A percentile compares a stretch with the other conserved stretches of the same genome.
These are phyloP conservation scores for Penicillium sp. DNA, from an alignment of 2,329 filamentous ascomycete genomes.

Conservation along the genomic window DNA sequence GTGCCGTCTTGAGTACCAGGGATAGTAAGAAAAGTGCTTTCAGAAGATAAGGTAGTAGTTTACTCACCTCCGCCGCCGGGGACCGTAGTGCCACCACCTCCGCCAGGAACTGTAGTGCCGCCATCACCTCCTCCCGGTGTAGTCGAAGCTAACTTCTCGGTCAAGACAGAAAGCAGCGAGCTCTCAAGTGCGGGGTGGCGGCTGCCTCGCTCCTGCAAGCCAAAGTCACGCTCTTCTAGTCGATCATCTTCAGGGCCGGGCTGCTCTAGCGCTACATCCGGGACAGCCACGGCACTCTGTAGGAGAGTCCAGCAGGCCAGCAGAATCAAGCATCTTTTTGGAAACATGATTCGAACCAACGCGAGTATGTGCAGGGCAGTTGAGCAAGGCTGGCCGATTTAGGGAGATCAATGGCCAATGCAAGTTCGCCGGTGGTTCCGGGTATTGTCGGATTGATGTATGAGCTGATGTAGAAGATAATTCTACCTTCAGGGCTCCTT, in stretches of 20 bases:
- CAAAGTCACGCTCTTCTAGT: neutral
- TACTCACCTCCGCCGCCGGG: neutral
- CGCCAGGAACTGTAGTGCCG: neutral
- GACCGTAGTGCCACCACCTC: neutral
- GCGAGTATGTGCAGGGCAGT: neutral
- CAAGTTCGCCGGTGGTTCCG: neutral
- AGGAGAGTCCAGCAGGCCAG: slow-evolving; percentile 18
- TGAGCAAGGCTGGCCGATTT: neutral
- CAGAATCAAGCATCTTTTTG: slow-evolving; percentile 15
- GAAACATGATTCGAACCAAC: slow-evolving; percentile 18
- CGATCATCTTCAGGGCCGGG: neutral
- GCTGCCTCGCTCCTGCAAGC: slow-evolving; percentile 2
- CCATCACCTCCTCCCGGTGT: neutral
- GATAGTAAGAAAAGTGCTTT: neutral
- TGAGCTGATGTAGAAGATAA: neutral
- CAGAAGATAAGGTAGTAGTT: too few species aligned
- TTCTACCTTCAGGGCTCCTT: neutral
- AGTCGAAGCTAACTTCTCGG: neutral
- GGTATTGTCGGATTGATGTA: neutral
- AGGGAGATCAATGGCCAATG: neutral
- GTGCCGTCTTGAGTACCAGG: neutral
- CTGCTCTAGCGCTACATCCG: slow-evolving; percentile 4
- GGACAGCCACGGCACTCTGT: slow-evolving; percentile 9
- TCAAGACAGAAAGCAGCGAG: slow-evolving; percentile 6
- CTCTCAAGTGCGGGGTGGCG: slow-evolving; percentile 1